phyloP scores from a whole-genome alignment of 768 basidiomycete genomes.

The Tephrocybe sp. region DNA sequence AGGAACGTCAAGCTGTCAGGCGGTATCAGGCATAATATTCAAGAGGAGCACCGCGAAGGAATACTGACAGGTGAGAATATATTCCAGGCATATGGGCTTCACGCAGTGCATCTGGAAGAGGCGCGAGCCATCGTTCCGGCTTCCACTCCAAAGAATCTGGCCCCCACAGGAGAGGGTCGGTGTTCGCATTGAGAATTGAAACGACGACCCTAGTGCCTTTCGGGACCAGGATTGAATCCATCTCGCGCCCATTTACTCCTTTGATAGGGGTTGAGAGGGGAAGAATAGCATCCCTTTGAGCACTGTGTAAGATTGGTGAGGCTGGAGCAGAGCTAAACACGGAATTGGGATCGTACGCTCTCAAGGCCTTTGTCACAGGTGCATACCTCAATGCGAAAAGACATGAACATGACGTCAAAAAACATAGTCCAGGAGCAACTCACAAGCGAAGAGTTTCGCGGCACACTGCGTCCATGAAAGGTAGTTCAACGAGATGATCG shows the following conservation, averaged over 20 bases:
- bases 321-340: no score
- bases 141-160: neutral
- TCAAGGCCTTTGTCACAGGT: constrained; percentile 15
- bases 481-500: constrained; percentile 19
- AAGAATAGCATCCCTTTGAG: constrained; percentile 24
- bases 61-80: neutral
- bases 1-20: neutral
- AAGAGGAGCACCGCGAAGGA: no score
- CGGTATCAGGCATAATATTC: no score
- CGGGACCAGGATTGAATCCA: neutral
- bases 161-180: neutral
- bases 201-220: neutral
- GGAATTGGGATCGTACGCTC: constrained; percentile 10
- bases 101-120: neutral
- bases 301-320: constrained; percentile 3
- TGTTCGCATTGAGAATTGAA: neutral
- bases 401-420: no score
- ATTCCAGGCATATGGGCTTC: neutral
- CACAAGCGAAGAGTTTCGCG: constrained; percentile 20
- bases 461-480: constrained; percentile 23
- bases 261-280: constrained; percentile 12
- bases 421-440: constrained; percentile 10
- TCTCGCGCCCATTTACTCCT: neutral
- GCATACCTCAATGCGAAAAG: no score
- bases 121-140: neutral